Conservation (phyloP, 192 early-diverging fungal genomes). For the Gigaspora rosea region DNA sequence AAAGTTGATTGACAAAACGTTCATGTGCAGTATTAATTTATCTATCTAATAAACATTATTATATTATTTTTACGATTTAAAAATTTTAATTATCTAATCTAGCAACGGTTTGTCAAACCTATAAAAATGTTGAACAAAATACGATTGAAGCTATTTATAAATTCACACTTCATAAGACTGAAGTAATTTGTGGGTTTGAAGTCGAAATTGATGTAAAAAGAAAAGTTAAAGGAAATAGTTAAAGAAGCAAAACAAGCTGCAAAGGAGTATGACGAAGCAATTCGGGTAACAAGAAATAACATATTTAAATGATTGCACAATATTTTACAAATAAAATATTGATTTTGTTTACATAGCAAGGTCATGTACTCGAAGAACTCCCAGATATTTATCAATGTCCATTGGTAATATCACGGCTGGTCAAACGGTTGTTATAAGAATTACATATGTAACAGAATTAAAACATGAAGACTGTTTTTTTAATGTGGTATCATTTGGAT, state of each 20-base stretch:
- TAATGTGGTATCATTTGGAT: conserved; percentile 36
- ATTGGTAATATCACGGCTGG: too few species aligned
- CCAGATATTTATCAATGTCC: too few species aligned
- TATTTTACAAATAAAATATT: background rate
- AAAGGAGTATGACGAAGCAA: too few species aligned
- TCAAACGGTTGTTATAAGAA: conserved; percentile 55
- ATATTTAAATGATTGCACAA: background rate
- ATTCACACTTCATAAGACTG: conserved; percentile 15
- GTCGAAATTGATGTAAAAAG: conserved; percentile 17
- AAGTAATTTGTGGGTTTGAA: conserved; percentile 26
- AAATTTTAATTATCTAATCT: too few species aligned
- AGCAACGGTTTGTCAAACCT: background rate
- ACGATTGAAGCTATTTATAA: conserved; percentile 21
- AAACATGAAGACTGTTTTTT: too few species aligned
- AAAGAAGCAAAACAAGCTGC: too few species aligned
- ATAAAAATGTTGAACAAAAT: background rate
- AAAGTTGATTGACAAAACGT: too few species aligned
- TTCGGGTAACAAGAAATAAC: background rate
- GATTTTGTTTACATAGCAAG: background rate
- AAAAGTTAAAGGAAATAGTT: too few species aligned
- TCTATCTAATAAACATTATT: too few species aligned
- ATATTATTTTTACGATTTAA: background rate
- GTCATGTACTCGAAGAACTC: too few species aligned
- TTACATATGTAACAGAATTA: too few species aligned
- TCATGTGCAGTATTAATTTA: too few species aligned